Evolutionary conservation across 371 early-diverging fungal species (phyloP).

Genomic region (Neoconidiobolus thromboides): DNA sequence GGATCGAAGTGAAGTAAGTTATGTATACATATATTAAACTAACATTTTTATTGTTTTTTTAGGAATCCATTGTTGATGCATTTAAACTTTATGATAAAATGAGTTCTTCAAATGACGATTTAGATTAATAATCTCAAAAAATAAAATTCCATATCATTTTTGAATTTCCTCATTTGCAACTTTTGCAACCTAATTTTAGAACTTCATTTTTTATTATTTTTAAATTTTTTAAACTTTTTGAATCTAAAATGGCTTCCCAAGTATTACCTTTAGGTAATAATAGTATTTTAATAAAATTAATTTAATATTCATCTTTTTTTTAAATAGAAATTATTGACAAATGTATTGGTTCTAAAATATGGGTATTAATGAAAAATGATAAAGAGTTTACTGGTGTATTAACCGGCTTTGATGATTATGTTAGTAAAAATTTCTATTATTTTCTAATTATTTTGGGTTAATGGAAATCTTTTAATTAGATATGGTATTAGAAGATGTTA

Average conservation of each 20-base stretch:
- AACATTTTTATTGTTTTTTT: no score
- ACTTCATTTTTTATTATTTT: no score
- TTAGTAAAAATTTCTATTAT: constrained; percentile 39
- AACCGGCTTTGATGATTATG: constrained; percentile 95
- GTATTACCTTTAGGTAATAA: neutral
- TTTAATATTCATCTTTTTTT: neutral
- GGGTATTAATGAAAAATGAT: constrained; percentile 91
- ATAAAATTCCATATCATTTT: no score
- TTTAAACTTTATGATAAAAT: no score
- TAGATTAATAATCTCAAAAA: no score
- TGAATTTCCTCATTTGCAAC: no score
- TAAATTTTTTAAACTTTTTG: no score
- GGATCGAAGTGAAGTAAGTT: no score
- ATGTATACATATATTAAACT: no score
- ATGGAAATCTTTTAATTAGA: constrained; percentile 24
- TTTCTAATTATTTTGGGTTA: neutral
- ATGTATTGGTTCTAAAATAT: constrained; percentile 89
- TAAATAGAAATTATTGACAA: constrained; percentile 89
- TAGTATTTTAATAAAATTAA: neutral
- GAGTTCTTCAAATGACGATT: no score
- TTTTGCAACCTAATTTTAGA: no score
- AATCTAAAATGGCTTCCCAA: neutral
- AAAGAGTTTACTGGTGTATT: constrained; percentile 91
- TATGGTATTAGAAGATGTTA: constrained; percentile 92
- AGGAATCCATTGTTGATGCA: no score